Base-by-base conservation (phyloP, 2,329 filamentous ascomycete genomes). In the Diaporthe australafricana region DNA sequence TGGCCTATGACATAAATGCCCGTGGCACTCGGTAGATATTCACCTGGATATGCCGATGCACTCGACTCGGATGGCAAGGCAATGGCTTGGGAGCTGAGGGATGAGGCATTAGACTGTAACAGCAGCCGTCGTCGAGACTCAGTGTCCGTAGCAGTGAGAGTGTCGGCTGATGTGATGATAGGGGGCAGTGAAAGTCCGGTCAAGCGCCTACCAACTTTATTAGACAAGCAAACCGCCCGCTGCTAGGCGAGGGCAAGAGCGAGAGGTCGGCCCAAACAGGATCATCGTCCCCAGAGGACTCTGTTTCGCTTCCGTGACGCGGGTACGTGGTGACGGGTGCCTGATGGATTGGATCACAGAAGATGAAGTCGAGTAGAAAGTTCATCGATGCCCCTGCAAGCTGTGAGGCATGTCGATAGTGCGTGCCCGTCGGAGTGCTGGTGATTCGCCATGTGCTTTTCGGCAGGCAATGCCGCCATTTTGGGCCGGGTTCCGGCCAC, bases 401-500 rank as follows among this genome's bases (percentile, higher is more conserved):
- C 27, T 16, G 55, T 57, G 22, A 27, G 14, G 57, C 12, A 63
- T 48, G 40, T n/a, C 20, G 1, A 22, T 20, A 47, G 12, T 63
- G 57, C 57, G 57, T 47, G 57, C 32, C 30, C 48, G 22, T 30
- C 16, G 45, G 22, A 30, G 32, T 52, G 30, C 38, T 40, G 47
- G n/a, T 66, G 62, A 66, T 66, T 66, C 62, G 62, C 62, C 40
- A 47, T 62, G 27, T 47, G 40, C 40, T 47, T 17, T 60, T 35
- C 53, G 53, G 66, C 66, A 69, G 53, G 53, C 53, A 60, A 55
- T 69, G 32, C 53, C 53, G 42, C 53, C 53, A 47, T 56, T 48
- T 38, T 68, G 65, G 65, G 38, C 32, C 47, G 47, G 32, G 9
- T 5, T 8, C 3, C 22, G 52, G 30, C 30, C 32, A 5, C 56